Evolutionary conservation across 768 basidiomycete species (phyloP).

Genomic region (Tylopilus vinaceipallidus): DNA sequence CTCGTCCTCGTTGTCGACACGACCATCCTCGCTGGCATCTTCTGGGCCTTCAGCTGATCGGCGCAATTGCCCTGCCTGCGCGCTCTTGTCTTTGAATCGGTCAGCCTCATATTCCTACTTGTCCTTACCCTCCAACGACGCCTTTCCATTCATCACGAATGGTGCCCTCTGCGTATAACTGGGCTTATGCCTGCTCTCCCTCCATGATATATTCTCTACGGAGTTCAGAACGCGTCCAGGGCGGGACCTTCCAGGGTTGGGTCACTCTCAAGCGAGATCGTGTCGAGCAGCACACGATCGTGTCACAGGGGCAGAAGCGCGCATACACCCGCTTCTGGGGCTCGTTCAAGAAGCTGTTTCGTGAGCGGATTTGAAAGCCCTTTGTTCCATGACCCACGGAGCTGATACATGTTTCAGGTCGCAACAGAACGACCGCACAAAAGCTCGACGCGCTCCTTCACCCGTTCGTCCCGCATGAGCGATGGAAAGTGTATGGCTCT

Average conservation of each 20-base stretch:
- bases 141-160: too few relatives aligned
- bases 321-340: not conserved
- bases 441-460: not conserved
- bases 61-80: not conserved
- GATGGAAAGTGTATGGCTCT: not conserved
- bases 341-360: not conserved
- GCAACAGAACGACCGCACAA: not conserved
- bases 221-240: not conserved
- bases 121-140: too few relatives aligned
- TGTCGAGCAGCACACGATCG: not conserved
- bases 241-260: not conserved
- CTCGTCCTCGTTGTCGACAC: not conserved
- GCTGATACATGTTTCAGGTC: not conserved
- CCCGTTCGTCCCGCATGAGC: not conserved
- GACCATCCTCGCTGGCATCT: not conserved
- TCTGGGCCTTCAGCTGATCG: too few relatives aligned
- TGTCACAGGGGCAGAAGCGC: not conserved
- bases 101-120: too few relatives aligned
- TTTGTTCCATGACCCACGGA: too few relatives aligned
- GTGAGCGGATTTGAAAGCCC: not conserved
- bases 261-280: not conserved
- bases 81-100: not conserved
- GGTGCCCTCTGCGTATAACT: too few relatives aligned
- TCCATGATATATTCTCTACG: not conserved
- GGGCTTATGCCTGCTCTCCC: not conserved